Percentiles rank a stretch among this genome's conserved stretches.
Evolutionary conservation across 2,329 filamentous ascomycete genomes (phyloP).

Genomic region (Epichloe baconii): DNA sequence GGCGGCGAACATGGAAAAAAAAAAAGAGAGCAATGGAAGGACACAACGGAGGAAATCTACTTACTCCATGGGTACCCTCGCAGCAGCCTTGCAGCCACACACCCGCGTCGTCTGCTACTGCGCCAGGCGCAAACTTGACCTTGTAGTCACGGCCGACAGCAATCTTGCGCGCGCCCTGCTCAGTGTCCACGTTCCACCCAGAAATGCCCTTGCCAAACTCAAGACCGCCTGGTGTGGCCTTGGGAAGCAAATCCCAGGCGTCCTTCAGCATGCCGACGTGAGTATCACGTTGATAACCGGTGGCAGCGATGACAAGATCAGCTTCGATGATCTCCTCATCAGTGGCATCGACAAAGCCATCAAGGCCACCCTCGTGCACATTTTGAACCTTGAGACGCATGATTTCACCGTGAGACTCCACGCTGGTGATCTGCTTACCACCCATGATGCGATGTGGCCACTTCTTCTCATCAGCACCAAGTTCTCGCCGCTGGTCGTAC

Average conservation of each 20-base stretch:
- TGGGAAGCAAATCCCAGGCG: slow-evolving; percentile 52
- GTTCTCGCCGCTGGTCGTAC: slow-evolving; percentile 69
- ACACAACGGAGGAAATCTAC: slow-evolving; percentile 21
- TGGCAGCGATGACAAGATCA: slow-evolving; percentile 74
- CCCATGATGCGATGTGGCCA: slow-evolving; percentile 78
- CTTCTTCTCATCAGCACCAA: slow-evolving; percentile 51
- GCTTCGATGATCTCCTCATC: slow-evolving; percentile 54
- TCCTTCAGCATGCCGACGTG: slow-evolving; percentile 65
- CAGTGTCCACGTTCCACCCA: slow-evolving; percentile 28
- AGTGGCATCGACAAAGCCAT: slow-evolving; percentile 23
- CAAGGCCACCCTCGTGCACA: slow-evolving; percentile 25
- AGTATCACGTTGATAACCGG: slow-evolving; percentile 67
- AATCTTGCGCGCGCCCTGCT: slow-evolving; percentile 36
- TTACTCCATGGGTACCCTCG: slow-evolving; percentile 81
- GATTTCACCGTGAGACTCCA: slow-evolving; percentile 37
- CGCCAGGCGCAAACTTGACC: slow-evolving; percentile 54
- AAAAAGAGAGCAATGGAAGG: neutral
- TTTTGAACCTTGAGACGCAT: slow-evolving; percentile 48
- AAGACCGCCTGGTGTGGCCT: slow-evolving; percentile 18
- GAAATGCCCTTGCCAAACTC: slow-evolving; percentile 22
- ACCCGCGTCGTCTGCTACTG: slow-evolving; percentile 60
- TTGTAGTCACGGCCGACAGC: slow-evolving; percentile 66
- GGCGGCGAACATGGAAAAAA: neutral
- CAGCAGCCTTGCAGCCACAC: slow-evolving; percentile 92
- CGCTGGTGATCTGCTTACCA: slow-evolving; percentile 50